phyloP scores from a whole-genome alignment of 768 basidiomycete genomes.

The Leccinellum rugosiceps region DNA sequence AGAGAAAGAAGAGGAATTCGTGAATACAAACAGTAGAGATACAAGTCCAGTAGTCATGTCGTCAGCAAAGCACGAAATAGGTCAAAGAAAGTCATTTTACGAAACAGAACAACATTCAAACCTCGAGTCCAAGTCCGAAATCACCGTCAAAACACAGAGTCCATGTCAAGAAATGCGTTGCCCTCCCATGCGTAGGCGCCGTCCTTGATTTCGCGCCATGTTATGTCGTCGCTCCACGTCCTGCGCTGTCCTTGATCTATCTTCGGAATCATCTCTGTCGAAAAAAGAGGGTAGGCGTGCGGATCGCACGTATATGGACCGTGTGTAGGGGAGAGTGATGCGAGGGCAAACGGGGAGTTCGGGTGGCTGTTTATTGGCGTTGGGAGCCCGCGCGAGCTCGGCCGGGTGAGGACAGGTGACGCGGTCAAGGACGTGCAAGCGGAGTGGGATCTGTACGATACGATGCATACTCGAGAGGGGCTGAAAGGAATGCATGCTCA shows the following conservation, averaged over 20 bases:
- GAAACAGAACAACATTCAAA: not conserved
- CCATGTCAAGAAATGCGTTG: not conserved
- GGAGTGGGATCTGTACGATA: conserved; percentile 1
- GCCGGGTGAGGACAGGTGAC: conserved; percentile 2
- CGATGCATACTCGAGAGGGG: not conserved
- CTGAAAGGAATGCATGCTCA: not conserved
- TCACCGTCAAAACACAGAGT: conserved; percentile 26
- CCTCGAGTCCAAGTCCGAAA: not conserved
- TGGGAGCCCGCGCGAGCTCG: not conserved
- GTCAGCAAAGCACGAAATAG: not conserved
- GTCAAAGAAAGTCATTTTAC: not conserved
- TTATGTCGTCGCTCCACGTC: not conserved
- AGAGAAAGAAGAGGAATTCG: not conserved
- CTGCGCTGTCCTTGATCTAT: not conserved
- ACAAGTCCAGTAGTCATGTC: not conserved
- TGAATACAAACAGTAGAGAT: not conserved
- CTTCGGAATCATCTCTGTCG: not conserved
- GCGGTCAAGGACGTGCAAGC: conserved; percentile 5
- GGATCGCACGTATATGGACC: not conserved
- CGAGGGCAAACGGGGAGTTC: not conserved
- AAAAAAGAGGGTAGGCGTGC: not conserved
- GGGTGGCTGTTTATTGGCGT: conserved; percentile 5
- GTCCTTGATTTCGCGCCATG: not conserved
- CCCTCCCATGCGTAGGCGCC: not conserved
- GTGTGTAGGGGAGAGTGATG: not conserved